Conservation (phyloP, 2,329 filamentous ascomycete species). For the Ophiostoma tasmaniense region DNA sequence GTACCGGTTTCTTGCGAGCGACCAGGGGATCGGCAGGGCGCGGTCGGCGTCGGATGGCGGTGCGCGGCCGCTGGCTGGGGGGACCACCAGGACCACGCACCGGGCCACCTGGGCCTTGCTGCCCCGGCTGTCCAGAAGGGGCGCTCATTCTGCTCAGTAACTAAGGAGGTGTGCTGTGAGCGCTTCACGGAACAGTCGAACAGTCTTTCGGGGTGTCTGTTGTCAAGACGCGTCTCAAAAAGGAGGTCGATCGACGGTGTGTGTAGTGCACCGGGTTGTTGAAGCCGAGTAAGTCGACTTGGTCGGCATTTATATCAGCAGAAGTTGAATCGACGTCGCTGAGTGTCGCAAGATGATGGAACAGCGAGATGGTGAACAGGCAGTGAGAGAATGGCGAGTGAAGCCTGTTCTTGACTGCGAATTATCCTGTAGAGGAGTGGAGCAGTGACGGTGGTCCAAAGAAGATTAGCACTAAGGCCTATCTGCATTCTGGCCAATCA, state of each 20-base stretch:
- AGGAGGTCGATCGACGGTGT: not conserved
- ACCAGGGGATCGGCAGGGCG: conserved; percentile 55
- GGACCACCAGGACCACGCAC: conserved; percentile 25
- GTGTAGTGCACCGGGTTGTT: not conserved
- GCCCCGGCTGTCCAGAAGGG: conserved; percentile 29
- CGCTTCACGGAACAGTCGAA: not conserved
- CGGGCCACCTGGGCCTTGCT: conserved; percentile 13
- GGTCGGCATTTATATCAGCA: not conserved
- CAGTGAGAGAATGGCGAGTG: not conserved
- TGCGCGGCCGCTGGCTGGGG: conserved; percentile 21
- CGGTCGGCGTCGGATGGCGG: conserved; percentile 36
- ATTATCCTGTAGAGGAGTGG: conserved; percentile 4
- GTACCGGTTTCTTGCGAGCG: conserved; percentile 45
- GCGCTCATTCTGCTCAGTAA: conserved; percentile 33
- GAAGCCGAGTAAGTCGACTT: not conserved
- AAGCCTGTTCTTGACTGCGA: not conserved
- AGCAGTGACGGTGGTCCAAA: not conserved
- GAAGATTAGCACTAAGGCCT: not conserved
- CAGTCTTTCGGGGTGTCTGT: not conserved
- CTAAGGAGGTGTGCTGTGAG: not conserved
- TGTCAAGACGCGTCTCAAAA: not conserved
- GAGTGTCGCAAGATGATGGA: not conserved
- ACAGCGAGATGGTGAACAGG: not conserved
- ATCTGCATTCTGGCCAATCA: not conserved
- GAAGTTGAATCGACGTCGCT: not conserved